Percentiles rank a stretch among this genome's conserved stretches.
These are phyloP conservation scores for Camelina sativa DNA, from an alignment of 345 rosid species.

Conservation along the genomic window DNA sequence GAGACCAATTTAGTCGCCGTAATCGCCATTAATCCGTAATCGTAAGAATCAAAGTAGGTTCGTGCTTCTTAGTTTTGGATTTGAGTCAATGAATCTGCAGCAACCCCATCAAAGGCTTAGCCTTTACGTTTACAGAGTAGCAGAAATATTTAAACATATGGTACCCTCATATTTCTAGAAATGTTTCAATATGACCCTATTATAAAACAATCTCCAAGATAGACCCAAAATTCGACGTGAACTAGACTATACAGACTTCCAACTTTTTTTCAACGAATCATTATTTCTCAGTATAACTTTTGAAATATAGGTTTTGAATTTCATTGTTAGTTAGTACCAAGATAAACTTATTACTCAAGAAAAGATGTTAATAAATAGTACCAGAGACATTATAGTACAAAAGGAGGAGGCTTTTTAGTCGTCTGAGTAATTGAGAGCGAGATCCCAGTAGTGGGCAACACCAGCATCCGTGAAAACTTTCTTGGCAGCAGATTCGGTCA, in stretches of 20 bases:
- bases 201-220: not conserved
- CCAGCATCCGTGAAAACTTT: constrained; percentile 76
- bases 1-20: constrained; percentile 55
- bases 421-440: constrained; percentile 66
- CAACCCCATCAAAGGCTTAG: not conserved
- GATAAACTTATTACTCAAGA: not conserved
- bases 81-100: constrained; percentile 12
- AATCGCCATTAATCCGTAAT: constrained; percentile 51
- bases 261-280: not conserved
- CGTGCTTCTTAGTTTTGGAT: constrained; percentile 8
- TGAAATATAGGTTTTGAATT: no score
- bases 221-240: not conserved
- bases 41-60: not conserved
- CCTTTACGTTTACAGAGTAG: constrained; percentile 1
- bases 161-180: not conserved
- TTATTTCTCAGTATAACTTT: no score
- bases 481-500: constrained; percentile 77
- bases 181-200: not conserved
- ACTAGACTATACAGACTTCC: not conserved
- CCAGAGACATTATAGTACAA: not conserved
- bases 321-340: no score
- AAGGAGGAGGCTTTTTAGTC: constrained; percentile 22
- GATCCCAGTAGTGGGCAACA: constrained; percentile 84
- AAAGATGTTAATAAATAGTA: not conserved
- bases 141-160: not conserved